Percentiles rank a stretch among this genome's conserved stretches.
Conservation (phyloP, 345 rosid genomes). For the Eucalyptus marginata region DNA sequence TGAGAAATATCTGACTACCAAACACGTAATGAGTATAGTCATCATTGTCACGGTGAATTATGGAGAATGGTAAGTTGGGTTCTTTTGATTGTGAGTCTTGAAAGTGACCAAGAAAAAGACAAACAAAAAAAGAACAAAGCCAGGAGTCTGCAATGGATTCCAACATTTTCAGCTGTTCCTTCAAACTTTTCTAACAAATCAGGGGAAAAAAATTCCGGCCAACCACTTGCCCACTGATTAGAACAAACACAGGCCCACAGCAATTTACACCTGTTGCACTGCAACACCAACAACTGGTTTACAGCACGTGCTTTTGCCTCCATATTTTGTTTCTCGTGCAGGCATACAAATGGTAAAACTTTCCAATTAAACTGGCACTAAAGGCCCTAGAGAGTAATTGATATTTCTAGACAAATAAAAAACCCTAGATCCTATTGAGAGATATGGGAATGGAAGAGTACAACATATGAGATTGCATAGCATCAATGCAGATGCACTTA, state of each 20-base stretch:
- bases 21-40: not conserved
- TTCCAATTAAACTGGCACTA: not conserved
- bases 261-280: constrained; percentile 6
- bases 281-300: not conserved
- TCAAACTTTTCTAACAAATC: constrained; percentile 19
- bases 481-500: not conserved
- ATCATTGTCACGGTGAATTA: constrained; percentile 12
- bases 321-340: constrained; percentile 1
- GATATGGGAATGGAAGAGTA: not conserved
- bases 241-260: constrained; percentile 40
- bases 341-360: not conserved
- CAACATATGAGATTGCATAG: not conserved
- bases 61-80: constrained; percentile 21
- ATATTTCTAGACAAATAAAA: not conserved
- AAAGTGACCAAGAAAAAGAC: constrained; percentile 28
- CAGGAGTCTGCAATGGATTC: constrained; percentile 15
- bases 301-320: not conserved
- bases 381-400: not conserved
- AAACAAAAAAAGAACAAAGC: constrained; percentile 18
- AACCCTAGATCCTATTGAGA: not conserved
- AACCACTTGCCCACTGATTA: constrained; percentile 21
- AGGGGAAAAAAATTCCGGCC: constrained; percentile 19
- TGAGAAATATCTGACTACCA: constrained; percentile 39
- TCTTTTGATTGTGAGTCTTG: constrained; percentile 19
- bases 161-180: not conserved